Base-by-base conservation (phyloP, 2,329 filamentous ascomycete genomes). In the Beauveria rudraprayagi region DNA sequence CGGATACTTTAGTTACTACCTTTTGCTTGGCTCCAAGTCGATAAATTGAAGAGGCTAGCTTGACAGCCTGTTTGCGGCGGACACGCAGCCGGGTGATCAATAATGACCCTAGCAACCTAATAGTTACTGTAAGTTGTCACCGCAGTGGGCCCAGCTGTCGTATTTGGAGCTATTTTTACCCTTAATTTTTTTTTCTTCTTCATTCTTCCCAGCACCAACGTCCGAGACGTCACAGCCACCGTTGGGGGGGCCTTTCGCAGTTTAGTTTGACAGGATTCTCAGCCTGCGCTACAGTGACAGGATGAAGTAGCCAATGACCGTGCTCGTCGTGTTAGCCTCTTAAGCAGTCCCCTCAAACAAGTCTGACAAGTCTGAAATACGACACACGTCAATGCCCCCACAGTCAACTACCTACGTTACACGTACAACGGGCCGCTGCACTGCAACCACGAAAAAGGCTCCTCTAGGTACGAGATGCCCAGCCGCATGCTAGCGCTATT, bases 111-210 rank as follows among this genome's bases (percentile, higher is more conserved):
- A 34, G 30, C 30, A 30, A 30, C 30, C 10, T 34, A 34, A 30
- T 30, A n/a, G n/a, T n/a, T n/a, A 22, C 22, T 22, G 22, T 22
- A 9, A 24, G 5, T 16, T 48, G 24, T 48, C 11, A 37, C 34
- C 34, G 52, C 5, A n/a, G 52, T 53, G 52, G 52, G 34, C 19
- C 34, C 14, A 24, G 10, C 5, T 14, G n/a, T 48, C 55, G 55
- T 57, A 57, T 57, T 56, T 56, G 43, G 37, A 24, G 55, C 44
- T 57, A 48, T 57, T 48, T 57, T 57, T 57, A 40, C 37, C 8
- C 14, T 22, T 17, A 3, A 5, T 3, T 8, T 7, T 50, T 9
- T 3, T 2, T 30, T 22, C 17, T 46, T 16, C 3, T 22, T 17
- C 7, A n/a, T 3, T 9, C 6, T 34, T 5, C 16, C 2, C 30